Evolutionary conservation across 1,284 basidiomycete species (phyloP).

Genomic region (Ceratobasidium sp.): DNA sequence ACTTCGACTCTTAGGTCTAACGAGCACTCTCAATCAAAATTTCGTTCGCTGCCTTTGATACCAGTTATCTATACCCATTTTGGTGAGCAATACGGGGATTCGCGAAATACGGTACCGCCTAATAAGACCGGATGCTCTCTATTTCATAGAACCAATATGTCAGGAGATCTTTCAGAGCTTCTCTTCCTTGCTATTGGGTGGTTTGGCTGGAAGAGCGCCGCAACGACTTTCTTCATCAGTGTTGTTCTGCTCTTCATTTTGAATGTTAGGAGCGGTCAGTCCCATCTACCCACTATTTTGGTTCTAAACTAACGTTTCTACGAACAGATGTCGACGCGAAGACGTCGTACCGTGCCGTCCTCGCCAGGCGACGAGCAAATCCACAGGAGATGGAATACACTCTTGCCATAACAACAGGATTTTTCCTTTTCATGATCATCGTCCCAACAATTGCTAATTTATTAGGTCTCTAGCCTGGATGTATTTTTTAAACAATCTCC

Average conservation of each 20-base stretch:
- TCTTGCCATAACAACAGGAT: conserved; percentile 40
- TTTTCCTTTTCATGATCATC: conserved; percentile 40
- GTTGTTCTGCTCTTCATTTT: conserved; percentile 33
- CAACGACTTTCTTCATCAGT: conserved; percentile 32
- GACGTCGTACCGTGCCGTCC: conserved; percentile 21
- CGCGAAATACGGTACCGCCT: no score
- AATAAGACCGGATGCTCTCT: neutral
- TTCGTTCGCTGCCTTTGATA: neutral
- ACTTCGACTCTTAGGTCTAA: neutral
- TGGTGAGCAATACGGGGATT: neutral
- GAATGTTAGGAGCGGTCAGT: conserved; percentile 39
- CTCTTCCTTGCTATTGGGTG: conserved; percentile 42
- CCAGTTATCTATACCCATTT: neutral
- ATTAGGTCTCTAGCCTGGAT: conserved; percentile 2
- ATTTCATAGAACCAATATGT: conserved; percentile 14
- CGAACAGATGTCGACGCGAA: conserved; percentile 31
- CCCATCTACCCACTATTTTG: neutral
- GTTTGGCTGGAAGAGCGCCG: conserved; percentile 43
- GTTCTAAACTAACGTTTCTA: neutral
- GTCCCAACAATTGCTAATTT: conserved; percentile 23
- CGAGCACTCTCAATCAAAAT: neutral
- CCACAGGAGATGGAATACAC: conserved; percentile 44
- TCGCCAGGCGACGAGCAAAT: conserved; percentile 37
- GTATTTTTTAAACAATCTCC: neutral
- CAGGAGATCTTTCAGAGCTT: conserved; percentile 42